phyloP scores from a whole-genome alignment of 106 monocot species.

The Iris macrosiphon region DNA sequence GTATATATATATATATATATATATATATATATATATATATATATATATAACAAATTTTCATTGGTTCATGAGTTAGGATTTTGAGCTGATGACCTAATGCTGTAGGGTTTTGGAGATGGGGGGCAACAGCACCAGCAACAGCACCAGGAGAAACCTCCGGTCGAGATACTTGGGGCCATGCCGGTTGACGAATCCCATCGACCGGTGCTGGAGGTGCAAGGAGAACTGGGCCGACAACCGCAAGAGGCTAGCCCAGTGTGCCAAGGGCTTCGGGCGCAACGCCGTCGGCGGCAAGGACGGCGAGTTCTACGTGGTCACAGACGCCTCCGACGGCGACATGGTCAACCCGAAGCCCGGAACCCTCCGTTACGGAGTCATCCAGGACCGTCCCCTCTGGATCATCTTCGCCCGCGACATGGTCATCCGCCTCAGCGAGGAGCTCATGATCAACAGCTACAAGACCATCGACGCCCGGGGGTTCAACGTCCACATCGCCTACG shows the following conservation, averaged over 20 bases:
- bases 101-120: background rate
- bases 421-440: slow-evolving; percentile 16
- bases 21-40: slow-evolving; percentile 6
- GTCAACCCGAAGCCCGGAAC: slow-evolving; percentile 33
- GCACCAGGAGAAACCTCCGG: background rate
- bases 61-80: background rate
- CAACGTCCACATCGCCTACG: slow-evolving; percentile 26
- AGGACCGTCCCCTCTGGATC: background rate
- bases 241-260: too few relatives aligned
- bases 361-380: slow-evolving; percentile 10
- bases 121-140: background rate
- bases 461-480: slow-evolving; percentile 47
- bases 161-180: background rate
- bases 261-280: slow-evolving; percentile 25
- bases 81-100: background rate
- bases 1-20: too few relatives aligned
- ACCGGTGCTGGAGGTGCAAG: too few relatives aligned
- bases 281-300: slow-evolving; percentile 22
- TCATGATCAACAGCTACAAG: slow-evolving; percentile 40
- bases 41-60: background rate
- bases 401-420: background rate
- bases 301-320: slow-evolving; percentile 31
- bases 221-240: slow-evolving; percentile 10
- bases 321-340: slow-evolving; percentile 30
- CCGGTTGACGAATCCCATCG: slow-evolving; percentile 5